phyloP scores from a whole-genome alignment of 352 stramenopile genomes.

The Globisporangium perplexum region DNA sequence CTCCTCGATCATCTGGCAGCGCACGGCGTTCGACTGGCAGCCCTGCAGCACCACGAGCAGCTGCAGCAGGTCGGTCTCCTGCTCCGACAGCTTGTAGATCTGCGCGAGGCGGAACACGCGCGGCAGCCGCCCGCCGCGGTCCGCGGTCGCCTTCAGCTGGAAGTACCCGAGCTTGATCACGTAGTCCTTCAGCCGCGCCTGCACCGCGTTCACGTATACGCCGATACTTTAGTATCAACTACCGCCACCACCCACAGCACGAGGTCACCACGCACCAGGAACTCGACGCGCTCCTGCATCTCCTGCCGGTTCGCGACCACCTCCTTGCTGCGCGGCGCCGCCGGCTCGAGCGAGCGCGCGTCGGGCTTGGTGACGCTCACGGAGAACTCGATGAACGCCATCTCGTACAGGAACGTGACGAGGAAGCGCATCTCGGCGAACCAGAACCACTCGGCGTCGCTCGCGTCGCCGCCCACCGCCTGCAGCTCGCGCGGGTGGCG shows the following conservation, averaged over 20 bases:
- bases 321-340: constrained; percentile 28
- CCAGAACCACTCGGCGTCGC: constrained; percentile 78
- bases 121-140: constrained; percentile 29
- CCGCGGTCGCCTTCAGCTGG: constrained; percentile 39
- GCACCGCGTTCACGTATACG: not conserved
- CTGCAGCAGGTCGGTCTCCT: constrained; percentile 75
- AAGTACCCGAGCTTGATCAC: constrained; percentile 45
- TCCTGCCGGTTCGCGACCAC: constrained; percentile 58
- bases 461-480: constrained; percentile 27
- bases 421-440: constrained; percentile 78
- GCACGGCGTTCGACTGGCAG: constrained; percentile 80
- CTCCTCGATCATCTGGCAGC: constrained; percentile 82
- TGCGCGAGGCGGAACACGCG: constrained; percentile 72
- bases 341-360: constrained; percentile 33
- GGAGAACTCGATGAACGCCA: constrained; percentile 85
- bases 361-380: constrained; percentile 81
- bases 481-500: constrained; percentile 34
- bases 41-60: constrained; percentile 78
- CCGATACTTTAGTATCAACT: not conserved
- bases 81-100: constrained; percentile 64
- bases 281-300: constrained; percentile 74
- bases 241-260: no score
- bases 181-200: constrained; percentile 49
- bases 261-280: constrained; percentile 44
- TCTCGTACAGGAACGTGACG: constrained; percentile 78